Percentiles rank a stretch among this genome's conserved stretches.
Conservation (phyloP, 192 early-diverging fungal species). For the Gamsiella multidivaricata region DNA sequence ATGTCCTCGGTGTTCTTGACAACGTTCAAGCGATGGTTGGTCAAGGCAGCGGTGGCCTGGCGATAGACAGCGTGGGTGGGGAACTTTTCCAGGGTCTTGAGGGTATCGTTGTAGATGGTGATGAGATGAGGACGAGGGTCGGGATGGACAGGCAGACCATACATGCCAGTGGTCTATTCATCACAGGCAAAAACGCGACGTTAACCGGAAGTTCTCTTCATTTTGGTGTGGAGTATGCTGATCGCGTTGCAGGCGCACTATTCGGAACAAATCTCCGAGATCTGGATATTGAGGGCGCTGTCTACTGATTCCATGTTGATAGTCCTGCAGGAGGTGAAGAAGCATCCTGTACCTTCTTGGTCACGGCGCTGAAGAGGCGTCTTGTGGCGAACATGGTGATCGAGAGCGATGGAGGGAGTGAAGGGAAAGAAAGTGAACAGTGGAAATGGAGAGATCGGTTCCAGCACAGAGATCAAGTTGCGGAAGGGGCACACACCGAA, state of each 20-base stretch:
- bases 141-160: constrained; percentile 87
- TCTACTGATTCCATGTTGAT: not conserved
- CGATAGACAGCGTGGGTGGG: constrained; percentile 84
- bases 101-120: constrained; percentile 82
- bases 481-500: too few species aligned
- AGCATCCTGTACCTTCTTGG: constrained; percentile 53
- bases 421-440: not conserved
- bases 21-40: constrained; percentile 78
- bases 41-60: constrained; percentile 82
- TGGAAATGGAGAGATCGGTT: constrained; percentile 15
- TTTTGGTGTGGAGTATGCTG: not conserved
- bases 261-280: constrained; percentile 18
- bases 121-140: constrained; percentile 89
- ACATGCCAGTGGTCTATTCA: constrained; percentile 80
- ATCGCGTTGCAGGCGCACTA: not conserved
- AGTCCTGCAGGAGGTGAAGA: too few species aligned
- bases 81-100: constrained; percentile 75
- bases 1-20: constrained; percentile 81
- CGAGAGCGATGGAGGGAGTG: not conserved
- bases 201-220: too few species aligned
- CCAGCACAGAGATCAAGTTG: not conserved
- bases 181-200: too few species aligned
- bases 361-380: constrained; percentile 46
- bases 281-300: not conserved
- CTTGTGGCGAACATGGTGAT: constrained; percentile 48